A percentile compares a stretch with the other conserved stretches of the same genome.
Conservation (phyloP, 768 basidiomycete genomes). For the Rickenella mellea region DNA sequence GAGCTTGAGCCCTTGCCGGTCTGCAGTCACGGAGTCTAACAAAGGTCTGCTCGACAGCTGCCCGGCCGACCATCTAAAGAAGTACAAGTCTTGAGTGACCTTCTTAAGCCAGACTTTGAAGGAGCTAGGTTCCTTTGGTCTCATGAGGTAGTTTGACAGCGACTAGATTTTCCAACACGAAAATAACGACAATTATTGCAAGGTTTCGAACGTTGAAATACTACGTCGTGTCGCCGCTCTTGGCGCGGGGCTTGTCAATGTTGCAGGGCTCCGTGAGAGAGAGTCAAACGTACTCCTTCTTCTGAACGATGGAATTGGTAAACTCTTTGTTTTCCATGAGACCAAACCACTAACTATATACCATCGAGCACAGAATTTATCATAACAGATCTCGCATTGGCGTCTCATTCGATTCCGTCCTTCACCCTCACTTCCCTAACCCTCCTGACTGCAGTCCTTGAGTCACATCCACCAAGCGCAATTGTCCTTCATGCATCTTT, state of each 20-base stretch:
- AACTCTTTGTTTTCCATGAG: conserved; percentile 9
- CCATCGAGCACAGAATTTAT: conserved; percentile 49
- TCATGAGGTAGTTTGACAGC: conserved; percentile 42
- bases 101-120: conserved; percentile 59
- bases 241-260: conserved; percentile 59
- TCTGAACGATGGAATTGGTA: conserved; percentile 73
- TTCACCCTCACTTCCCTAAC: conserved; percentile 51
- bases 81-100: conserved; percentile 52
- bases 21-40: not conserved
- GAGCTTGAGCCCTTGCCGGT: conserved; percentile 18
- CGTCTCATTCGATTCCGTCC: conserved; percentile 57
- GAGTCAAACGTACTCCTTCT: conserved; percentile 67
- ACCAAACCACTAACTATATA: conserved; percentile 2
- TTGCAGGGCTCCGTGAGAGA: conserved; percentile 42
- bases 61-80: conserved; percentile 66
- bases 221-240: conserved; percentile 64
- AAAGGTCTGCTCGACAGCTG: conserved; percentile 38
- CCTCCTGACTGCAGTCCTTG: conserved; percentile 56
- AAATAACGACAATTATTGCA: not conserved
- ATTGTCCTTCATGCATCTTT: conserved; percentile 65
- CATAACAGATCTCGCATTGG: conserved; percentile 71
- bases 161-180: not conserved
- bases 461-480: conserved; percentile 57
- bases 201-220: conserved; percentile 71
- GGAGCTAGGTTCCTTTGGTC: conserved; percentile 71